These are phyloP conservation scores for Ceratocystis colombiana DNA, from an alignment of 2,329 filamentous ascomycete genomes.

Conservation along the genomic window DNA sequence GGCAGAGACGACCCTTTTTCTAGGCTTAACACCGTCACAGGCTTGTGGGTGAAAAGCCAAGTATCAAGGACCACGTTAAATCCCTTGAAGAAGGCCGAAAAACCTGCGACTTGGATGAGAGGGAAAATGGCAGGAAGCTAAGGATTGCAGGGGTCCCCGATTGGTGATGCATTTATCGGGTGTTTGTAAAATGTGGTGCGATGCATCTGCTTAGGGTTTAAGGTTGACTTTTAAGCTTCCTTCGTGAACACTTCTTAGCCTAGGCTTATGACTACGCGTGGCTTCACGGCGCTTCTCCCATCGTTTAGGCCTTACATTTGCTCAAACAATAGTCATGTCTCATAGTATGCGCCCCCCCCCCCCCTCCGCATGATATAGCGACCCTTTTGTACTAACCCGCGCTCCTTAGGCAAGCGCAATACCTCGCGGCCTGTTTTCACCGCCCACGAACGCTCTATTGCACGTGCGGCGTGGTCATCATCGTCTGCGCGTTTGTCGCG, in stretches of 20 bases:
- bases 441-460: constrained; percentile 72
- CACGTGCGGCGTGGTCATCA: constrained; percentile 72
- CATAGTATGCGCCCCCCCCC: constrained; percentile 38
- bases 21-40: background rate
- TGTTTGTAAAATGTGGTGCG: background rate
- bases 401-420: constrained; percentile 61
- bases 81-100: background rate
- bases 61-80: background rate
- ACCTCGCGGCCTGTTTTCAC: constrained; percentile 91
- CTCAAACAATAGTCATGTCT: constrained; percentile 34
- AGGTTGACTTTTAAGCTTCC: background rate
- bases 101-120: background rate
- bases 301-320: background rate
- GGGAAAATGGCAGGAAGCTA: background rate
- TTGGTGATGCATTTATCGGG: constrained; percentile 6
- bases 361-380: background rate
- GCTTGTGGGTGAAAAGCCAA: background rate
- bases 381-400: background rate
- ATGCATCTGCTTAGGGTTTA: background rate
- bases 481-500: constrained; percentile 74
- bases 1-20: background rate
- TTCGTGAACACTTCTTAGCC: background rate
- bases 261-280: background rate
- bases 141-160: background rate
- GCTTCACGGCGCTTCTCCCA: background rate